These are phyloP conservation scores for Globisporangium ultimum DNA, from an alignment of 352 stramenopile genomes.

Conservation along the genomic window DNA sequence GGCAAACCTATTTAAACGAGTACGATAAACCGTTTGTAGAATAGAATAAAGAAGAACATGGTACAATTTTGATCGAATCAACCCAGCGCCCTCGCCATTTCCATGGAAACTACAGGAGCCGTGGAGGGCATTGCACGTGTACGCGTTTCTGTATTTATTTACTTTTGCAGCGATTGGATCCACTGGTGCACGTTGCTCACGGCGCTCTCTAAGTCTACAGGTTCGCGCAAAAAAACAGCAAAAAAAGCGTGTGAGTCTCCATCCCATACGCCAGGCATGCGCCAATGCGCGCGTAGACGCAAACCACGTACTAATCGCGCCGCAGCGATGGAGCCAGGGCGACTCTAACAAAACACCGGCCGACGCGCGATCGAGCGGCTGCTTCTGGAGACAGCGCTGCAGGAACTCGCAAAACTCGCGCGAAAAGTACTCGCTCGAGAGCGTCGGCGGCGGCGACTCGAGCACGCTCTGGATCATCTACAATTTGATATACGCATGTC, in stretches of 20 bases:
- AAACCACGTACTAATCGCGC: constrained; percentile 53
- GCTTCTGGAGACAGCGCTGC: constrained; percentile 57
- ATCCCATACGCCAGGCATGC: no score
- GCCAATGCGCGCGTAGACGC: neutral
- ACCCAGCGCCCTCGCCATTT: neutral
- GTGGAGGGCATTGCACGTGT: no score
- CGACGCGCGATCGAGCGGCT: constrained; percentile 55
- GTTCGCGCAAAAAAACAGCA: constrained; percentile 3
- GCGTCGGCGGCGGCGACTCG: constrained; percentile 59
- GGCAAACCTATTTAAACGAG: no score
- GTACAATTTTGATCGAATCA: no score
- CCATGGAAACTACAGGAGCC: neutral
- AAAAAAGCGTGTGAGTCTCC: no score
- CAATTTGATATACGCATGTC: neutral
- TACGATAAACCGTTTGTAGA: no score
- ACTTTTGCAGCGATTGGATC: constrained; percentile 69
- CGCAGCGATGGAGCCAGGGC: constrained; percentile 67
- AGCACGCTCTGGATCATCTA: constrained; percentile 76
- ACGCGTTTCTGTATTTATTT: neutral
- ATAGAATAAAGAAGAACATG: no score
- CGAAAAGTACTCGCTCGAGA: constrained; percentile 70
- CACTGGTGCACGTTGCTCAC: constrained; percentile 60
- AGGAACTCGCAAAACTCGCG: constrained; percentile 74
- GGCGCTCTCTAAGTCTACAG: constrained; percentile 25
- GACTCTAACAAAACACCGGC: constrained; percentile 65